Evolutionary conservation across 306 rosid genomes (phyloP).

Genomic region (Medicago arabica): DNA sequence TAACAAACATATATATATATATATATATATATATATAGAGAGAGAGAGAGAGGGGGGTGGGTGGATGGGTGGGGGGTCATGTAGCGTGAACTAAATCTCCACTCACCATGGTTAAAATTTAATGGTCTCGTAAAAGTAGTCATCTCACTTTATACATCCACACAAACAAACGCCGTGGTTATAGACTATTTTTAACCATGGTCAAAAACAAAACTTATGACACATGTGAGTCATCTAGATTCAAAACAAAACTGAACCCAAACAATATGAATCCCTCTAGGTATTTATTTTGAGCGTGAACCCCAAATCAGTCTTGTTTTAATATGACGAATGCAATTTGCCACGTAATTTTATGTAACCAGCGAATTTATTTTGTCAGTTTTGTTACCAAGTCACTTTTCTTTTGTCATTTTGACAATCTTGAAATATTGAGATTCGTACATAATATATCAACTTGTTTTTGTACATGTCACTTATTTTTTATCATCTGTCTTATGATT

Average conservation of each 20-base stretch:
- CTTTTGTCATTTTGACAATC: background rate
- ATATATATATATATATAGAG: too few relatives aligned
- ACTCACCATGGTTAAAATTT: background rate
- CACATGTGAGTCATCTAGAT: background rate
- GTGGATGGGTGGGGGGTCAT: too few relatives aligned
- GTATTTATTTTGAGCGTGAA: background rate
- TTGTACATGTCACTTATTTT: background rate
- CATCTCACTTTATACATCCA: constrained; percentile 2
- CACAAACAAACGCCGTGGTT: background rate
- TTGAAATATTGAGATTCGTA: background rate
- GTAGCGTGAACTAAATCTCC: background rate
- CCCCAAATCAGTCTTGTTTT: background rate
- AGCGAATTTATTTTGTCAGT: background rate
- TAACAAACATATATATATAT: too few relatives aligned
- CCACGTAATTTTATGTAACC: background rate
- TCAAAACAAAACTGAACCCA: background rate
- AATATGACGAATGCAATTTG: background rate
- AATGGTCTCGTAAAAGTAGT: background rate
- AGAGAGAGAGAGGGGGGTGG: too few relatives aligned
- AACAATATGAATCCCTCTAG: background rate
- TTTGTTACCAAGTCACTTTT: background rate
- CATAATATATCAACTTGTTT: background rate
- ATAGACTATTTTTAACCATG: background rate
- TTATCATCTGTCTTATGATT: background rate
- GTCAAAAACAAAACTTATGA: background rate